Percentiles rank a stretch among this genome's conserved stretches.
Conservation (phyloP, 441 rosid species). For the Bruguiera hainesii region DNA sequence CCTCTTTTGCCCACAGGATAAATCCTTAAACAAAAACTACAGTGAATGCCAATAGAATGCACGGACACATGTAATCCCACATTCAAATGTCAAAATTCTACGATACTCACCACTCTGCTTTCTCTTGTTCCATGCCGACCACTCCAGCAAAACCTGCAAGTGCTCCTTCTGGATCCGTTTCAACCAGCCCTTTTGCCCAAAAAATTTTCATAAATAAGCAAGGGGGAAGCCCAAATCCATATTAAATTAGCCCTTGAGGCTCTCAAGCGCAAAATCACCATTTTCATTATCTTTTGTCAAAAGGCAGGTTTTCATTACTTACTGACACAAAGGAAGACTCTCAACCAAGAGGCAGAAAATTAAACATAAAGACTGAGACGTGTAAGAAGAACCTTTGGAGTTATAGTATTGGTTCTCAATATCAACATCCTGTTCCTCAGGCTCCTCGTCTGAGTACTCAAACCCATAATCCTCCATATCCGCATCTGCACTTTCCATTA, state of each 20-base stretch:
- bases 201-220: neutral
- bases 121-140: conserved; percentile 94
- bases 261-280: too few relatives aligned
- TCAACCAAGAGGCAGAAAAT: neutral
- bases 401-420: conserved; percentile 96
- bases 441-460: conserved; percentile 98
- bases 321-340: neutral
- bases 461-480: conserved; percentile 99
- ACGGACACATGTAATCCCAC: too few relatives aligned
- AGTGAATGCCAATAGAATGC: too few relatives aligned
- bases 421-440: conserved; percentile 95
- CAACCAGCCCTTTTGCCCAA: conserved; percentile 60
- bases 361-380: neutral
- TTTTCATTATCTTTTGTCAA: neutral
- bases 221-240: too few relatives aligned
- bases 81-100: neutral
- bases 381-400: conserved; percentile 62
- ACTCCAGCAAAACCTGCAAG: conserved; percentile 95
- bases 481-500: conserved; percentile 55
- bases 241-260: too few relatives aligned
- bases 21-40: neutral
- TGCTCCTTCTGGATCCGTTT: conserved; percentile 91
- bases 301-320: too few relatives aligned
- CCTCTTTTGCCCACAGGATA: too few relatives aligned
- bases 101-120: conserved; percentile 85